Evolutionary conservation across 345 rosid genomes (phyloP).

Genomic region (Citrus inodora): DNA sequence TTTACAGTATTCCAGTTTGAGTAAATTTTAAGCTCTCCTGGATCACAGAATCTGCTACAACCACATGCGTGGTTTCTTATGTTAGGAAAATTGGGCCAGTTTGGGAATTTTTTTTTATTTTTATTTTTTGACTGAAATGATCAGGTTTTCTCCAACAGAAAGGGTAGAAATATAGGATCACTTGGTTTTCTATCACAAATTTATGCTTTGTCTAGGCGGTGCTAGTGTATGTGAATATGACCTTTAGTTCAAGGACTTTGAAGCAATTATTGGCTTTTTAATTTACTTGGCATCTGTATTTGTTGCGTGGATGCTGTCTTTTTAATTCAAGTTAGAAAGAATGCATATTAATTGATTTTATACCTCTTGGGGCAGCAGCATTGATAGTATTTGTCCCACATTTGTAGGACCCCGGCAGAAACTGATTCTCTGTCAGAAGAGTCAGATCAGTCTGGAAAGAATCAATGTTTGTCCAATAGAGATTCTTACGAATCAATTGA

Average conservation of each 20-base stretch:
- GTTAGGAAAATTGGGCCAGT: neutral
- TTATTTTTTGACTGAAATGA: neutral
- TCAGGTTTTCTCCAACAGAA: neutral
- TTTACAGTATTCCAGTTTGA: neutral
- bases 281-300: neutral
- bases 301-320: neutral
- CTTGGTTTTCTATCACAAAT: neutral
- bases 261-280: neutral
- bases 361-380: slow-evolving; percentile 3
- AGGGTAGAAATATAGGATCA: neutral
- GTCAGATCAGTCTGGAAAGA: slow-evolving; percentile 50
- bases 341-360: neutral
- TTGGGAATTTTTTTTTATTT: neutral
- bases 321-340: neutral
- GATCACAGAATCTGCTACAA: neutral
- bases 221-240: neutral
- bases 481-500: slow-evolving; percentile 55
- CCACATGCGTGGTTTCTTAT: neutral
- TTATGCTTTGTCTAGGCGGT: neutral
- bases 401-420: slow-evolving; percentile 71
- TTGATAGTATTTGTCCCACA: slow-evolving; percentile 17
- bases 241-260: neutral
- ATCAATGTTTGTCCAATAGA: slow-evolving; percentile 49
- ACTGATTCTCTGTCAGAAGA: slow-evolving; percentile 59
- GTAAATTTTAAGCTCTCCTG: neutral